Evolutionary conservation across 1,284 basidiomycete genomes (phyloP), one percentile per base, ranked within the genome.

Genomic region (Hortiboletus rubellus): DNA sequence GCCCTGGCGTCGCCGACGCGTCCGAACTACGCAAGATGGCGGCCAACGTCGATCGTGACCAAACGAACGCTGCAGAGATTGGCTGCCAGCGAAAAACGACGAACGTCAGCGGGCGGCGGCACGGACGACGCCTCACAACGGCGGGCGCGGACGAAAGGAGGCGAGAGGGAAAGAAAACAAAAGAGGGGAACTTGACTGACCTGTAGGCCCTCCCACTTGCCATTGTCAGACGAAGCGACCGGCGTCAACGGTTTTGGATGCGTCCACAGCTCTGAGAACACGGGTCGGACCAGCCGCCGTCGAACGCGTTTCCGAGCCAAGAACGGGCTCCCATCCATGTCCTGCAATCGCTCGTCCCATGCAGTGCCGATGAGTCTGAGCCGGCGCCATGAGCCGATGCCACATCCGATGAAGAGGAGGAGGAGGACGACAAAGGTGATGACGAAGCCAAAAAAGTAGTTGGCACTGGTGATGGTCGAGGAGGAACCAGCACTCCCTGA

Each of bases 361-460:
- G 58, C 55, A 0, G 61, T 58, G 36, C 58, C 57, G 12, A 60
- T 7, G 14, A 67, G 44, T 33, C 58, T 56, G 42, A 74, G 66
- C 46, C 79, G 66, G 38, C 81, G 73, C 56, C 84, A 76, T 15
- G 83, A 78, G 34, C 80, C 74, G 22, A 85, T 66, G 11, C 82
- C 82, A 58, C 83, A 85, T 7, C 76, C 81, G 24, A 84, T 72
- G 59, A 85, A 84, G 55, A 85, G 72, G 51, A 85, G 72, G 43
- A 86, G 76, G 53, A 86, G 76, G 9, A 80, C 77, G 65, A 84
- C 72, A 64, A 86, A 84, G 36, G 83, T 80, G 67, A 86, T 78
- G 60, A 86, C 77, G 65, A 86, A 86, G 42, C 83, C 84, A 62
- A 86, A 86, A 66, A 83, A 83, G 63, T 83, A 82, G 66, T 75